phyloP scores from a whole-genome alignment of 2,329 filamentous ascomycete species.

The Colletotrichum tropicicola region DNA sequence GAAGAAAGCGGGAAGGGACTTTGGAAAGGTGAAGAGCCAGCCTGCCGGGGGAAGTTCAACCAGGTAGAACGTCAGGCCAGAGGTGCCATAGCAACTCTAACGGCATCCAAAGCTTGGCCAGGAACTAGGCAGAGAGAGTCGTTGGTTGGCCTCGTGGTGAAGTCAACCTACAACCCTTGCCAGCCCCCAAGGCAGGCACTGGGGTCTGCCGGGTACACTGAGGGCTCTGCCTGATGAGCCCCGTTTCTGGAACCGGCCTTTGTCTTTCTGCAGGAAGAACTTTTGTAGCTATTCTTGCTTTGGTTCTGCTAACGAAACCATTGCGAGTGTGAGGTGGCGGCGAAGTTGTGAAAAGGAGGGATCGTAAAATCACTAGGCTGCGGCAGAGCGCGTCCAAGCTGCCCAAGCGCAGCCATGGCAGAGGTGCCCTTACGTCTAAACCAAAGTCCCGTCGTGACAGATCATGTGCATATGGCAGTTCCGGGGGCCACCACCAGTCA shows the following conservation, averaged over 20 bases:
- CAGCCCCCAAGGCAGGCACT: conserved; percentile 12
- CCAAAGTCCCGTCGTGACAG: conserved; percentile 29
- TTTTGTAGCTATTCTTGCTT: conserved; percentile 19
- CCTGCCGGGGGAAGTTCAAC: conserved; percentile 1
- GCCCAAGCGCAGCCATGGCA: background rate
- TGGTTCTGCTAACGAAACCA: background rate
- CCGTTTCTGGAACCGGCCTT: background rate
- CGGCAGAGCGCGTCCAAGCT: background rate
- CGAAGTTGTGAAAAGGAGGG: background rate
- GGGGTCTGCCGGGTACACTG: background rate
- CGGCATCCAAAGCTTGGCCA: background rate
- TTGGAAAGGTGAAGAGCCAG: conserved; percentile 15
- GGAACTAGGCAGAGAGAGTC: conserved; percentile 14
- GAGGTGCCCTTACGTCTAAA: background rate
- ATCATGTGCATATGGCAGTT: conserved; percentile 19
- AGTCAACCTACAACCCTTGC: conserved; percentile 11
- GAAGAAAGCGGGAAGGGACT: conserved; percentile 16
- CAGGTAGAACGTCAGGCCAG: background rate
- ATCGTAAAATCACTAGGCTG: background rate
- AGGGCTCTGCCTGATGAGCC: conserved; percentile 14
- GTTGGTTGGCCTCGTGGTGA: conserved; percentile 5
- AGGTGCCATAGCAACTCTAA: conserved; percentile 2
- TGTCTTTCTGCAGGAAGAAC: conserved; percentile 12
- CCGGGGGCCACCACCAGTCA: background rate
- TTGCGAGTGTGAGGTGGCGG: background rate